phyloP scores from a whole-genome alignment of 345 rosid genomes.

The Eucalyptus virginea region DNA sequence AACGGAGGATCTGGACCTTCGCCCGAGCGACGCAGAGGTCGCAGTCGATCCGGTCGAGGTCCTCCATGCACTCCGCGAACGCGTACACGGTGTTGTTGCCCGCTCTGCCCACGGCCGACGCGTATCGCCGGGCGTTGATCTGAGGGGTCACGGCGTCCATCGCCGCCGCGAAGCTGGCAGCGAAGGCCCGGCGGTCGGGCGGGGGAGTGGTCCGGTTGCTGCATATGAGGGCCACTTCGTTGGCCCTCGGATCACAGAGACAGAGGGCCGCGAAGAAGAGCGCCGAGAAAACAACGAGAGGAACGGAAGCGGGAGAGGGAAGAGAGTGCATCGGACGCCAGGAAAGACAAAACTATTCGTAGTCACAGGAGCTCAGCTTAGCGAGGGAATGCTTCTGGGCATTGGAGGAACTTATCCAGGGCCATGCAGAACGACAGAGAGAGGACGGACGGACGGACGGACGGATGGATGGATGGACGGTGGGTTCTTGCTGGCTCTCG shows the following conservation, averaged over 20 bases:
- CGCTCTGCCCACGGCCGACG: conserved; percentile 23
- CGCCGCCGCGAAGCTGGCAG: conserved; percentile 39
- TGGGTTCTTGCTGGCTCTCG: not conserved
- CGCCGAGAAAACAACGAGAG: not conserved
- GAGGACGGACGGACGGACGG: not conserved
- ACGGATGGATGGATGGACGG: not conserved
- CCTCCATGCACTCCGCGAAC: conserved; percentile 76
- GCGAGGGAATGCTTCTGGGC: not conserved
- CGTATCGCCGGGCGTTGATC: conserved; percentile 18
- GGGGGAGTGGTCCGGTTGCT: conserved; percentile 39
- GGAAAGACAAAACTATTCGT: not conserved
- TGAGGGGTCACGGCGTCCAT: conserved; percentile 32
- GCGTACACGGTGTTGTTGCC: conserved; percentile 30
- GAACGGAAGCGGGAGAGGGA: not conserved
- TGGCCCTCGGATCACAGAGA: conserved; percentile 70
- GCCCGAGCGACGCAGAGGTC: conserved; percentile 69
- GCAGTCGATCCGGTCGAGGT: conserved; percentile 58
- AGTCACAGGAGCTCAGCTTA: not conserved
- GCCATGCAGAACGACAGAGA: not conserved
- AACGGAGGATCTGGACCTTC: conserved; percentile 58
- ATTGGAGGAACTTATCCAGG: not conserved
- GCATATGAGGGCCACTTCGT: conserved; percentile 40
- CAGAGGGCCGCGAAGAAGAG: conserved; percentile 10
- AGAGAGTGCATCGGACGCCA: not conserved
- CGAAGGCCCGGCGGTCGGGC: conserved; percentile 22